phyloP scores from a whole-genome alignment of 1,139 yeast species.

The Torulaspora globosa region DNA sequence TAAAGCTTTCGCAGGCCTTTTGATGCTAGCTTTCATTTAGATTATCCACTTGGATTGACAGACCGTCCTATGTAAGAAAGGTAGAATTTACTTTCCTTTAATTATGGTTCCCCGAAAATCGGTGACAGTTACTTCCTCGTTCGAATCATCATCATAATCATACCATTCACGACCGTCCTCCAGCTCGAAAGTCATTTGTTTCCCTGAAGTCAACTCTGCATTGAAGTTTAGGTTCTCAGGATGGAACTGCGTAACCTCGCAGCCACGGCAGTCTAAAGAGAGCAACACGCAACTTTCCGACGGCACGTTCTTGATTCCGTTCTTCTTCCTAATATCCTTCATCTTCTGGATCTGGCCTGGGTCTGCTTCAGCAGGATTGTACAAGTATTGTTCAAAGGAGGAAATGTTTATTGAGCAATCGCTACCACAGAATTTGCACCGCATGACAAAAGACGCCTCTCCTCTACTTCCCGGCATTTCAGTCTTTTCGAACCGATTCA shows the following conservation, averaged over 20 bases:
- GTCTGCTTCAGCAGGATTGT: conserved; percentile 34
- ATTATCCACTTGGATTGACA: background rate
- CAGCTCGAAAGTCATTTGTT: conserved; percentile 49
- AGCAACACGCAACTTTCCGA: conserved; percentile 46
- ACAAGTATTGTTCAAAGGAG: conserved; percentile 36
- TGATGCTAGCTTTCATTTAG: conserved; percentile 6
- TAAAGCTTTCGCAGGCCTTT: background rate
- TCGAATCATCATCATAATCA: conserved; percentile 86
- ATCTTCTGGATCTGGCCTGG: conserved; percentile 23
- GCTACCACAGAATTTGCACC: conserved; percentile 48
- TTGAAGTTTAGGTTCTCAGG: conserved; percentile 42
- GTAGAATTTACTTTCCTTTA: conserved; percentile 28
- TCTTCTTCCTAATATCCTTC: conserved; percentile 28
- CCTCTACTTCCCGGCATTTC: conserved; percentile 71
- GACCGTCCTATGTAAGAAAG: conserved; percentile 3
- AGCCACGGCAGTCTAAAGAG: conserved; percentile 80
- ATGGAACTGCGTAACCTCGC: conserved; percentile 64
- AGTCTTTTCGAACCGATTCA: conserved; percentile 55
- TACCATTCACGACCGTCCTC: conserved; percentile 82
- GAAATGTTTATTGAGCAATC: conserved; percentile 30
- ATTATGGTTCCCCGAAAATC: conserved; percentile 61
- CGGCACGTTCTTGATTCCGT: conserved; percentile 35
- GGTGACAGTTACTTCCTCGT: conserved; percentile 74
- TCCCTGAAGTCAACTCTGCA: conserved; percentile 29
- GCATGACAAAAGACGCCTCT: conserved; percentile 77